These are phyloP conservation scores for Dactylellina haptotyla DNA, from an alignment of 2,329 filamentous ascomycete species.

Conservation along the genomic window DNA sequence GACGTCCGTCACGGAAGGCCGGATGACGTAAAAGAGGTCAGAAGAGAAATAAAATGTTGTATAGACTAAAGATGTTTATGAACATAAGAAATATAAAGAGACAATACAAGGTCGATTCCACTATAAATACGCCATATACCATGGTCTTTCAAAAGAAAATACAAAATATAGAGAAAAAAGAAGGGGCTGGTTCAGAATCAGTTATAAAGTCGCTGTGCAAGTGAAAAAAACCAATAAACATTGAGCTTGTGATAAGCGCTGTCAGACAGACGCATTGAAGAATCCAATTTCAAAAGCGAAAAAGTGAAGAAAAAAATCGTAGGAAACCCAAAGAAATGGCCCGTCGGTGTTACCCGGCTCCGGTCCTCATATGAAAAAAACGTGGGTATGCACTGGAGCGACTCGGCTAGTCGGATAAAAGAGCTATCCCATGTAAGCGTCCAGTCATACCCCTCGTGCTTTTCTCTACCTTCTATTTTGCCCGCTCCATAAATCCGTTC, in stretches of 20 bases:
- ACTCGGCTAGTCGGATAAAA: constrained; percentile 38
- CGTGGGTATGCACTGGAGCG: constrained; percentile 13
- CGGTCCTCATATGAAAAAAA: constrained; percentile 21
- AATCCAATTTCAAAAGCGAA: neutral
- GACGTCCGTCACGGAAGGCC: neutral
- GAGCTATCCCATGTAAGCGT: constrained; percentile 1
- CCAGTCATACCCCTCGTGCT: constrained; percentile 11
- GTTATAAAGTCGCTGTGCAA: constrained; percentile 22
- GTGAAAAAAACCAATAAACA: neutral
- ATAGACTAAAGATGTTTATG: constrained; percentile 32
- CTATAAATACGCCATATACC: constrained; percentile 51
- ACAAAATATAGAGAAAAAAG: neutral
- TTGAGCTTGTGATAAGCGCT: neutral
- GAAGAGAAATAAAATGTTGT: neutral
- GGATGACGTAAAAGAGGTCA: neutral
- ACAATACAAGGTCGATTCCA: constrained; percentile 23
- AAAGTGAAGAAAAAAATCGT: neutral
- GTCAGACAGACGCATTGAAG: neutral
- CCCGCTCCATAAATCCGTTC: neutral
- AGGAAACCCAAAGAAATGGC: neutral
- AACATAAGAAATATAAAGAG: constrained; percentile 14
- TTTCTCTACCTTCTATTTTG: neutral
- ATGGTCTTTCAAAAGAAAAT: constrained; percentile 48
- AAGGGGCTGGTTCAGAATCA: neutral
- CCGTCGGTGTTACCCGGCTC: neutral